Conservation (phyloP, 306 rosid species). For the Pachyrhizus erosus region DNA sequence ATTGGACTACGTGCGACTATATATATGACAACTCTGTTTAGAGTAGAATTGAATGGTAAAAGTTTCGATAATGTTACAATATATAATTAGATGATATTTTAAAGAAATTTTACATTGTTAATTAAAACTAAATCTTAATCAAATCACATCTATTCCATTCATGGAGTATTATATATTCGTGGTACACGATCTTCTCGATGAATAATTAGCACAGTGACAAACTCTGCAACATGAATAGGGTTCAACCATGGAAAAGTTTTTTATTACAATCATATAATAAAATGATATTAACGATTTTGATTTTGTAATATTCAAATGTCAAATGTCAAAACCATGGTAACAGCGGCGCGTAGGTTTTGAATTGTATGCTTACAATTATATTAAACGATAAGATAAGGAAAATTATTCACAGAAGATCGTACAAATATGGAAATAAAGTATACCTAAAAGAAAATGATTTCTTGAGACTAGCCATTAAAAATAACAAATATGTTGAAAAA, state of each 20-base stretch:
- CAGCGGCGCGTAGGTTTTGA: conserved; percentile 21
- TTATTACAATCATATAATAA: neutral
- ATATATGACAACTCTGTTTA: no score
- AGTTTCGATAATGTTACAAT: no score
- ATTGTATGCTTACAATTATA: neutral
- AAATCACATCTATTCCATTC: neutral
- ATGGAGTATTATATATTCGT: neutral
- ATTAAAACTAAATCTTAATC: neutral
- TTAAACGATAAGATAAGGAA: neutral
- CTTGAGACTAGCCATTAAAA: neutral
- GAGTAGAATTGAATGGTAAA: no score
- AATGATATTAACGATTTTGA: neutral
- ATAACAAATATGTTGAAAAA: conserved; percentile 19
- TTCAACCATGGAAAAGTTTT: neutral
- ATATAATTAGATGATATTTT: no score
- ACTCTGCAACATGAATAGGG: neutral
- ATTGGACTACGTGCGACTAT: no score
- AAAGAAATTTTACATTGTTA: neutral
- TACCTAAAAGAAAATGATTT: neutral
- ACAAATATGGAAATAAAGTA: neutral
- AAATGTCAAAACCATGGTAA: conserved; percentile 35
- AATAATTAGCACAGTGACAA: neutral
- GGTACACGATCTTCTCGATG: neutral
- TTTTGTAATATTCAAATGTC: neutral
- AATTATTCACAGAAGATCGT: neutral